phyloP scores from a whole-genome alignment of 306 rosid genomes.

The Biancaea sappan region DNA sequence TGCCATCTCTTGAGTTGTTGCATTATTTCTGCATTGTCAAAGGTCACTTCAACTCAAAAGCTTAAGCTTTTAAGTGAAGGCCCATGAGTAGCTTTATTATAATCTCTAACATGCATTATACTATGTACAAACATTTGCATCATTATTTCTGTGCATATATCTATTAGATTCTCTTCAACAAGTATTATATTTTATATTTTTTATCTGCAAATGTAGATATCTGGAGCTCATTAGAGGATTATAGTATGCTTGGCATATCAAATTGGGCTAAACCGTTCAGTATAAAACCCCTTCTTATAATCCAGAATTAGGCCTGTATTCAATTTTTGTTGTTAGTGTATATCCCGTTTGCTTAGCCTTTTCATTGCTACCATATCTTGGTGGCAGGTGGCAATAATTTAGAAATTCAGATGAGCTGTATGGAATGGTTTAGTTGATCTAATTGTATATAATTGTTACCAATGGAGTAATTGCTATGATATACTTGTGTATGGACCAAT shows the following conservation, averaged over 20 bases:
- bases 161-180: background rate
- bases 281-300: background rate
- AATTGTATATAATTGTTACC: background rate
- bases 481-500: background rate
- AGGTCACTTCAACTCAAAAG: too few relatives aligned
- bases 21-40: background rate
- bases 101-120: too few relatives aligned
- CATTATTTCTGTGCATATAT: background rate
- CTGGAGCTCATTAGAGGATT: background rate
- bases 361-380: background rate
- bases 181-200: background rate
- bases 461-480: background rate
- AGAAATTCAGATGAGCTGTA: background rate
- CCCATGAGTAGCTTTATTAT: too few relatives aligned
- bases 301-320: background rate
- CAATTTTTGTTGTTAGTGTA: background rate
- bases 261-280: background rate
- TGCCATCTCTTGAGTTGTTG: background rate
- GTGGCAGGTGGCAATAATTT: background rate
- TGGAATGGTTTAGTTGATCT: background rate
- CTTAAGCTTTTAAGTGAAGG: too few relatives aligned
- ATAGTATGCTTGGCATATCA: background rate
- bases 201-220: background rate
- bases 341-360: background rate
- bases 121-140: background rate